phyloP scores from a whole-genome alignment of 78 protist genomes.

The Creolimax fragrantissima region DNA sequence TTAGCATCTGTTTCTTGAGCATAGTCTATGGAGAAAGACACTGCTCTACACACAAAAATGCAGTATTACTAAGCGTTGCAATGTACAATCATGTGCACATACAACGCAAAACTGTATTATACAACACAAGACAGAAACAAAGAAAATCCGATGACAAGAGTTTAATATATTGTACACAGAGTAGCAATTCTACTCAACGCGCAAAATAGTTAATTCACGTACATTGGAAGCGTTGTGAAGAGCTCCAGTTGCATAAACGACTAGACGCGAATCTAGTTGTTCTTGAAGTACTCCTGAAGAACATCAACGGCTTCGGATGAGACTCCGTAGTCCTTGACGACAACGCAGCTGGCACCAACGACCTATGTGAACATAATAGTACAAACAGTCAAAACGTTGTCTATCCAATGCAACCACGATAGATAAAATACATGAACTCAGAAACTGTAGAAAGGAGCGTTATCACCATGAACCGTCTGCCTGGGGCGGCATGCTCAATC shows the following conservation, averaged over 20 bases:
- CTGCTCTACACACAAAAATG: background rate
- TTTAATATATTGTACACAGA: background rate
- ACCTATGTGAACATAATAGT: too few relatives aligned
- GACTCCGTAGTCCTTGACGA: conserved; percentile 57
- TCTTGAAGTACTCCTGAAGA: conserved; percentile 60
- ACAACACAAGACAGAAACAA: background rate
- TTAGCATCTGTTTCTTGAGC: background rate
- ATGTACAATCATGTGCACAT: background rate
- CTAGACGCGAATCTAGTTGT: background rate
- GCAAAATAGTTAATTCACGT: background rate
- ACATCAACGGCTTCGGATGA: conserved; percentile 56
- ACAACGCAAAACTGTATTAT: background rate
- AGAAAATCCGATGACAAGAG: background rate
- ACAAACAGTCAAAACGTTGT: too few relatives aligned
- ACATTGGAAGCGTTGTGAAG: background rate
- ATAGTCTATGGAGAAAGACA: background rate
- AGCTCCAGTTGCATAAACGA: background rate
- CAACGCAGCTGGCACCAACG: conserved; percentile 81
- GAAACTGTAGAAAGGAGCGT: background rate
- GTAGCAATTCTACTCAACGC: background rate
- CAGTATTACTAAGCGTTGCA: background rate
- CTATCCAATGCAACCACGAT: too few relatives aligned
- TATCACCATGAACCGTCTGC: background rate
- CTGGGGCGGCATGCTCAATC: background rate
- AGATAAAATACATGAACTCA: too few relatives aligned